Evolutionary conservation across 345 rosid species (phyloP).

Genomic region (Psidium friedrichsthalianum): DNA sequence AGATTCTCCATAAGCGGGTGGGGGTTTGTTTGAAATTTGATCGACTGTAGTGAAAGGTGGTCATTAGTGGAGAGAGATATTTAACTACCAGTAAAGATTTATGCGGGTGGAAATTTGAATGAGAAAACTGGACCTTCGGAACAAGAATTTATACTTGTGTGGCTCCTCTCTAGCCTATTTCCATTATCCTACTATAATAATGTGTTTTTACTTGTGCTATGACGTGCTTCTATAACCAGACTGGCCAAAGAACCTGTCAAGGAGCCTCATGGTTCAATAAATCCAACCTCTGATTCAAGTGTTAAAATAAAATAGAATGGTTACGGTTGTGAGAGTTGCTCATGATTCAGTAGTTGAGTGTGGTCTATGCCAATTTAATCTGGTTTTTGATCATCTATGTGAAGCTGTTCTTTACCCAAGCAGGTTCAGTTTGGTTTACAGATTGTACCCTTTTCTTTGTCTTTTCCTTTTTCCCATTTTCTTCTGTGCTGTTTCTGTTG

Average conservation of each 20-base stretch:
- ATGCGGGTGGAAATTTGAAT: background rate
- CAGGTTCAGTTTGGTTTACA: background rate
- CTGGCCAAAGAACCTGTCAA: background rate
- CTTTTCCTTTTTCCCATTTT: background rate
- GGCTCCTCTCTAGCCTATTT: background rate
- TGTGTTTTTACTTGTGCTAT: background rate
- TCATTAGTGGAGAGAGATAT: background rate
- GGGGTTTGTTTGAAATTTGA: background rate
- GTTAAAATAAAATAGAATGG: background rate
- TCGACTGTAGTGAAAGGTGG: background rate
- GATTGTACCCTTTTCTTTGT: background rate
- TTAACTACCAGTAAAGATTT: background rate
- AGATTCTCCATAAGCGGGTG: background rate
- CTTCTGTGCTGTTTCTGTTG: background rate
- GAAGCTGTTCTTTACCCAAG: background rate
- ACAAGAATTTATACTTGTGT: background rate
- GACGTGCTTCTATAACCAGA: background rate
- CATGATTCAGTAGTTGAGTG: background rate
- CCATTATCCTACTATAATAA: background rate
- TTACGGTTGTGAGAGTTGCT: background rate
- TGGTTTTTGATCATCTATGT: background rate
- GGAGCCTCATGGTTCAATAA: background rate
- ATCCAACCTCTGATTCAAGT: background rate
- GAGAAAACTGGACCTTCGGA: background rate
- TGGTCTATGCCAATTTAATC: background rate